Evolutionary conservation across 495 filamentous ascomycete genomes (phyloP).

Genomic region (Pyrenula aspistea): DNA sequence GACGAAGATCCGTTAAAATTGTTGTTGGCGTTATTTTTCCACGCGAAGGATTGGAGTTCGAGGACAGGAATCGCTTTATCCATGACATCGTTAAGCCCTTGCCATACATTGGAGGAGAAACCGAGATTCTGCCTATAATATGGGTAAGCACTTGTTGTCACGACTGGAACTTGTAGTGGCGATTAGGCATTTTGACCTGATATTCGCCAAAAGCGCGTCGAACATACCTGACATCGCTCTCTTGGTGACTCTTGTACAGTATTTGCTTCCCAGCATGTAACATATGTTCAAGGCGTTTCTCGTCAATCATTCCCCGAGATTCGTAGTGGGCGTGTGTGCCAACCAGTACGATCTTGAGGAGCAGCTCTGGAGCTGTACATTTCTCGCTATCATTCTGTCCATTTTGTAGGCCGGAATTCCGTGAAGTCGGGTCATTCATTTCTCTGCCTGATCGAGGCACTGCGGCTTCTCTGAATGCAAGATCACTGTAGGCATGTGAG

Average conservation of each 20-base stretch:
- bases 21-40: slow-evolving; percentile 44
- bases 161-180: too few species aligned
- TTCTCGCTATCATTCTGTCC: slow-evolving; percentile 2
- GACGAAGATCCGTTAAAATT: slow-evolving; percentile 44
- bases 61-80: slow-evolving; percentile 47
- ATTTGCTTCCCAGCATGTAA: slow-evolving; percentile 36
- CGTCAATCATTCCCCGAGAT: slow-evolving; percentile 37
- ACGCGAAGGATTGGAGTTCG: slow-evolving; percentile 48
- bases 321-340: slow-evolving; percentile 38
- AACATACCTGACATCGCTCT: slow-evolving; percentile 34
- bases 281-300: slow-evolving; percentile 38
- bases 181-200: too few species aligned
- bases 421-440: not conserved
- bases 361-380: slow-evolving; percentile 34
- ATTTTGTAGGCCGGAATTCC: not conserved
- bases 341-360: slow-evolving; percentile 35
- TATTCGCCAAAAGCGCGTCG: too few species aligned
- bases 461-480: too few species aligned
- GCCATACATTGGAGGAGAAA: slow-evolving; percentile 55
- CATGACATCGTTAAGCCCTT: slow-evolving; percentile 50
- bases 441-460: not conserved
- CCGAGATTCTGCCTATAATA: slow-evolving; percentile 31
- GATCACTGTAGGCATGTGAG: too few species aligned
- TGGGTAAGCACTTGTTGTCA: slow-evolving; percentile 10
- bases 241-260: slow-evolving; percentile 37